Evolutionary conservation across 768 basidiomycete species (phyloP).

Genomic region (Leucosporidium scottii): DNA sequence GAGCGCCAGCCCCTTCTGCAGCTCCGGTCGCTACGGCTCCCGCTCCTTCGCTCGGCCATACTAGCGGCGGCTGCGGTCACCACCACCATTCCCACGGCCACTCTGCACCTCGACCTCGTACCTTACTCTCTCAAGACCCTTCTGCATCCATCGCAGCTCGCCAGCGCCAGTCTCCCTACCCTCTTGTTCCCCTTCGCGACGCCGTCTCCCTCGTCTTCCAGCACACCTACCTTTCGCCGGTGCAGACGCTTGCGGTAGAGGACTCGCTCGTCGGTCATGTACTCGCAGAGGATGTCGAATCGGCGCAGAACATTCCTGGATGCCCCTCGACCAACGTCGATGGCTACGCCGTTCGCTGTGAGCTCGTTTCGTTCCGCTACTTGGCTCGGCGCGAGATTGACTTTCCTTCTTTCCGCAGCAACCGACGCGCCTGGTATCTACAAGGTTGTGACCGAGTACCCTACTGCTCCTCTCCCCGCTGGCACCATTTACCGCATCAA

Average conservation of each 20-base stretch:
- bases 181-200: slow-evolving; percentile 58
- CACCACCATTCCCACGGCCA: slow-evolving; percentile 39
- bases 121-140: slow-evolving; percentile 61
- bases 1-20: too few relatives aligned
- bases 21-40: neutral
- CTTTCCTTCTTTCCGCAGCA: neutral
- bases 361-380: slow-evolving; percentile 28
- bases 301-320: slow-evolving; percentile 58
- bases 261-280: slow-evolving; percentile 58
- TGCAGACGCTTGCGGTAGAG: slow-evolving; percentile 42
- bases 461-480: slow-evolving; percentile 44
- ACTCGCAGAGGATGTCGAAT: slow-evolving; percentile 66
- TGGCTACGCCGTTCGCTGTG: slow-evolving; percentile 75
- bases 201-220: slow-evolving; percentile 56
- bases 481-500: slow-evolving; percentile 65
- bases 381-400: neutral
- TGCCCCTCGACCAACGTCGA: slow-evolving; percentile 73
- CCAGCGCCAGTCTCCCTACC: slow-evolving; percentile 69
- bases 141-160: slow-evolving; percentile 51
- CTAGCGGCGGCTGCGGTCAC: neutral
- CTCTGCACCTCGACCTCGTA: slow-evolving; percentile 52
- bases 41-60: neutral
- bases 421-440: slow-evolving; percentile 22
- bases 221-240: slow-evolving; percentile 39
- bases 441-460: slow-evolving; percentile 24